A percentile compares a stretch with the other conserved stretches of the same genome.
Evolutionary conservation across 2,329 filamentous ascomycete genomes (phyloP).

Genomic region (Talaromyces sp.): DNA sequence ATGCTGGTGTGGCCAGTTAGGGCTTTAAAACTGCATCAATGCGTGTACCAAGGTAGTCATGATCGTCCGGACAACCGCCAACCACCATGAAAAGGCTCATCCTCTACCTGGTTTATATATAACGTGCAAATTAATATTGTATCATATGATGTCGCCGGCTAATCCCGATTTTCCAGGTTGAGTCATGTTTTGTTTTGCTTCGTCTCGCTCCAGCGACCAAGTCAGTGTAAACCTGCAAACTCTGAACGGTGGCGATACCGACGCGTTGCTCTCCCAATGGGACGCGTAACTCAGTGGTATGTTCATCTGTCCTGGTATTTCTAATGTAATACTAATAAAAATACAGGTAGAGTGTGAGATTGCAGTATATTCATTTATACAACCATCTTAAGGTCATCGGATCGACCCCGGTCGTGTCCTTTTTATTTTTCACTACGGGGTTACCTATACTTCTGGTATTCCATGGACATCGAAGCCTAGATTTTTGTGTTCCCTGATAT

Average conservation of each 20-base stretch:
- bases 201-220: background rate
- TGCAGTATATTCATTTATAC: background rate
- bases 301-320: no score
- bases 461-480: no score
- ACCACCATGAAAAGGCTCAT: background rate
- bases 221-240: no score
- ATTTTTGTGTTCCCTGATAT: no score
- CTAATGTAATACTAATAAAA: background rate
- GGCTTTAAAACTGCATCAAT: background rate
- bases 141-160: background rate
- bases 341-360: background rate
- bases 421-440: no score
- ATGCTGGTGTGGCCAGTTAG: background rate
- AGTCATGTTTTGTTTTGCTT: background rate
- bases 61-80: background rate
- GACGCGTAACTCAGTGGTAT: background rate
- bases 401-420: no score
- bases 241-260: no score
- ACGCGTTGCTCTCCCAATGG: no score
- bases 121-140: background rate
- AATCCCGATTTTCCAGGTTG: background rate
- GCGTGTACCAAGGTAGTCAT: no score
- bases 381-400: no score
- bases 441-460: background rate
- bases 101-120: background rate